These are phyloP conservation scores for Aspergillus clavatus DNA, from an alignment of 2,329 filamentous ascomycete species.

Conservation along the genomic window DNA sequence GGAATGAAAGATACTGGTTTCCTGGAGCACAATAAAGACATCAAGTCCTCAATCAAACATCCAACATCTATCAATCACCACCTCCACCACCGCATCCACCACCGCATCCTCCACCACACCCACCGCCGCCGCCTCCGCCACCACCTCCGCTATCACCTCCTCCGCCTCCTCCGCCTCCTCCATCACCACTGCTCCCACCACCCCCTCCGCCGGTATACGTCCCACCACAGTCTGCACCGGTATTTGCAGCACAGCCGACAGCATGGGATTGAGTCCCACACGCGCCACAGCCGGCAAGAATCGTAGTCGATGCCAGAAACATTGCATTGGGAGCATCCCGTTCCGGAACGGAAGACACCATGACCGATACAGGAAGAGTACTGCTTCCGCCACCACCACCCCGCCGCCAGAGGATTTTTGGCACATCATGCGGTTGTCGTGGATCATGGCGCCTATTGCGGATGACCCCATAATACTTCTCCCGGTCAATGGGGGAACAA, in stretches of 20 bases:
- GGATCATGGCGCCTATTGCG: neutral
- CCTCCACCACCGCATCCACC: too few species aligned
- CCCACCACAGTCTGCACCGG: neutral
- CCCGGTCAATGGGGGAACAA: accelerated
- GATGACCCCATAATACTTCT: neutral
- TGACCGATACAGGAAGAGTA: neutral
- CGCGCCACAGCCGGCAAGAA: neutral
- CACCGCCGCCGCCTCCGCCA: neutral
- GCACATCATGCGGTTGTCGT: neutral
- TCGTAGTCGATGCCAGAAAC: neutral
- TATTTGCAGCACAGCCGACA: neutral
- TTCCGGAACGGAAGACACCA: neutral
- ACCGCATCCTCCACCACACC: constrained; percentile 15
- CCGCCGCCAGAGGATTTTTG: neutral
- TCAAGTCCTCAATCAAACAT: too few species aligned
- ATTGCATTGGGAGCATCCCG: neutral
- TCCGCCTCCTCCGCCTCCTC: constrained; percentile 5
- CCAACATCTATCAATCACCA: too few species aligned
- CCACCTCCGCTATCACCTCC: neutral
- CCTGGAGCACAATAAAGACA: too few species aligned
- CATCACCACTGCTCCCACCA: constrained; percentile 6
- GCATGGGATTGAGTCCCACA: neutral
- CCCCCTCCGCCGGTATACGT: neutral
- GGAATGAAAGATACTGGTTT: too few species aligned
- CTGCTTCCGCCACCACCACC: too few species aligned